Conservation (phyloP, 2,329 filamentous ascomycete genomes). For the Hyphodiscus sp. region DNA sequence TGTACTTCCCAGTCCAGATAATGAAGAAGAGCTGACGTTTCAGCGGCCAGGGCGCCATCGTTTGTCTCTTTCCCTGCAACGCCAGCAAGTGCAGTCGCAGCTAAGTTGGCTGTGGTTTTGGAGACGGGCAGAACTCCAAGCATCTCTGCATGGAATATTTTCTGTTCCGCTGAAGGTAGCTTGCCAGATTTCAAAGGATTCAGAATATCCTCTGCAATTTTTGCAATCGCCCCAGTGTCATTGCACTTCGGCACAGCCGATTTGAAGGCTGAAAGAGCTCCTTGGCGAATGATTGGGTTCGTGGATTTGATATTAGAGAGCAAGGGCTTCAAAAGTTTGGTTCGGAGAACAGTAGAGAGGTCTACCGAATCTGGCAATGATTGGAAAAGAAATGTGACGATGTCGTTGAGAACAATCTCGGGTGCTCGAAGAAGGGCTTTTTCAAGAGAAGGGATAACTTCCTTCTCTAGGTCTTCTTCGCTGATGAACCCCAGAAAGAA, state of each 20-base stretch:
- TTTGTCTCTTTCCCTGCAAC: conserved; percentile 81
- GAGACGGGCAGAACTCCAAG: conserved; percentile 59
- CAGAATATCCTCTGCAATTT: conserved; percentile 71
- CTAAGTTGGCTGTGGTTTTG: conserved; percentile 55
- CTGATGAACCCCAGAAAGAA: conserved; percentile 76
- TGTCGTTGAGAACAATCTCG: conserved; percentile 76
- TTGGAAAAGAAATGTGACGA: conserved; percentile 66
- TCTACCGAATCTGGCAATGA: conserved; percentile 67
- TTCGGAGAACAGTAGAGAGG: conserved; percentile 65
- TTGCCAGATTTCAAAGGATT: conserved; percentile 77
- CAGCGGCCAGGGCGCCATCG: conserved; percentile 70
- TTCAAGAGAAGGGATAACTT: conserved; percentile 76
- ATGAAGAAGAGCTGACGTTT: conserved; percentile 64
- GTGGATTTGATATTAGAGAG: conserved; percentile 89
- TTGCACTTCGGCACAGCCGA: conserved; percentile 57
- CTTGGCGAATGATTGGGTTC: conserved; percentile 69
- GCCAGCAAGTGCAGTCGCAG: conserved; percentile 59
- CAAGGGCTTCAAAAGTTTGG: conserved; percentile 75
- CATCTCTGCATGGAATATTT: conserved; percentile 76
- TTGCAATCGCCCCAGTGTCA: conserved; percentile 52
- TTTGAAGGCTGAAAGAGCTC: conserved; percentile 68
- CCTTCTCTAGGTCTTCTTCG: conserved; percentile 65
- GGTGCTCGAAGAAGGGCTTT: conserved; percentile 85
- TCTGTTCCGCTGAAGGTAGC: conserved; percentile 76
- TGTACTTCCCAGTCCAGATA: conserved; percentile 58